Base-by-base conservation (phyloP, 179 eudicot species). In the Gypsophila paniculata region DNA sequence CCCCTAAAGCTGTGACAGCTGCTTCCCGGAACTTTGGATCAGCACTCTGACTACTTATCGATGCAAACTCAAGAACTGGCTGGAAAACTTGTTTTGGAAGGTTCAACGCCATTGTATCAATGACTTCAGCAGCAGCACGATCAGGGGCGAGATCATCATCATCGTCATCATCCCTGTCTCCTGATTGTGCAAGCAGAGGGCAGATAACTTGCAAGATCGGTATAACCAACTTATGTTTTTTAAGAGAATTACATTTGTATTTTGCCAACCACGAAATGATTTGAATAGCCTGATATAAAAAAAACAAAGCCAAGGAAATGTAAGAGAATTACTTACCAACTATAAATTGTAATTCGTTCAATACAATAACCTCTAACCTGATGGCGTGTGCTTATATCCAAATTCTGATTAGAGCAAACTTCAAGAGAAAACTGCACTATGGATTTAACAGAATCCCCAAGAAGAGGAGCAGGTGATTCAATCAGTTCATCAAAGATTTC, bases 401-500 rank as follows among this genome's bases (percentile, higher is more conserved):
- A 75, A 77, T 77, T 91, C 79, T 83, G 83, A 77, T 88, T 89
- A 34, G 94, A 89, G 77, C 94, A 87, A 72, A 94, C 96, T 84
- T 94, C 97, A 75, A 94, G 97, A 75, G 99, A 89, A 80, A 94
- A 94, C 77, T 94, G 99, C 72, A 94, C 97, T 74, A 94, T 89
- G 71, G 97, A 81, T 85, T 87, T 94, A 23, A 94, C 97, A 22
- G 97, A 91, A 61, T 94, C 97, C 65, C 99, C 99, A 61, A 91
- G 92, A 72, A 94, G 97, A 62, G 99, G 99, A 18, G 99, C 97
- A 65, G 99, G 99, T 69, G 97, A 91, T 81, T 94, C 99, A 71
- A 94, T 94, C 80, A 94, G 83, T 84, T 94, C 99, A 76, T 94
- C 99, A 87, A 94, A 94, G 72, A 94, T 94, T 83, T 94, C 99